Percentiles rank a stretch among this genome's conserved stretches.
Evolutionary conservation across 768 basidiomycete species (phyloP).

Genomic region (Leccinum fibrillosum): DNA sequence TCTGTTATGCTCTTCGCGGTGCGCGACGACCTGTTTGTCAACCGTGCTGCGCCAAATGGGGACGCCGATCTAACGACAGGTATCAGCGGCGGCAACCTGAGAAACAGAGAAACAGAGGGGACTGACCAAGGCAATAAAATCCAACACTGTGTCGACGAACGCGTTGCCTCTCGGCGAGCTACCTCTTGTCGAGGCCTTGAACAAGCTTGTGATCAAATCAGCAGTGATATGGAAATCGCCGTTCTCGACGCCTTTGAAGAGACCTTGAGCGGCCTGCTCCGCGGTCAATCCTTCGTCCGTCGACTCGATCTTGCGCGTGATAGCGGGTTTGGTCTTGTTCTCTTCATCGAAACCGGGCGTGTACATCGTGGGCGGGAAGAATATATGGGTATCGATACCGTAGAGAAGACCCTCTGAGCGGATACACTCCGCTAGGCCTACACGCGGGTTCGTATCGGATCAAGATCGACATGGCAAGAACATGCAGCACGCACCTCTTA

Average conservation of each 20-base stretch:
- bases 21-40: constrained; percentile 44
- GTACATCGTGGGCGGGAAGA: constrained; percentile 79
- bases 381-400: constrained; percentile 73
- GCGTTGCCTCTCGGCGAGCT: constrained; percentile 57
- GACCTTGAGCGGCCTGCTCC: constrained; percentile 54
- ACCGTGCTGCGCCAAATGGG: constrained; percentile 53
- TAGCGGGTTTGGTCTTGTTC: constrained; percentile 70
- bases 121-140: constrained; percentile 46
- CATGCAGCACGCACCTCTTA: constrained; percentile 55
- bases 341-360: constrained; percentile 76
- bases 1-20: constrained; percentile 44
- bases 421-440: constrained; percentile 81
- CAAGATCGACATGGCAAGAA: background rate
- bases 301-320: constrained; percentile 75
- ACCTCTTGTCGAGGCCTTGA: constrained; percentile 62
- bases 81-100: background rate
- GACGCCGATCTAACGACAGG: constrained; percentile 39
- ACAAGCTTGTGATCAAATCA: constrained; percentile 63
- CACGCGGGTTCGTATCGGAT: background rate
- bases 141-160: constrained; percentile 48
- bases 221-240: constrained; percentile 74
- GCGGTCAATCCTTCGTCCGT: constrained; percentile 61
- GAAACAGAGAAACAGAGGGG: background rate
- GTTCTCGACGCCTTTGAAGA: constrained; percentile 68
- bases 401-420: constrained; percentile 79